phyloP scores from a whole-genome alignment of 495 filamentous ascomycete species.

The Aspergillus ellipticus region DNA sequence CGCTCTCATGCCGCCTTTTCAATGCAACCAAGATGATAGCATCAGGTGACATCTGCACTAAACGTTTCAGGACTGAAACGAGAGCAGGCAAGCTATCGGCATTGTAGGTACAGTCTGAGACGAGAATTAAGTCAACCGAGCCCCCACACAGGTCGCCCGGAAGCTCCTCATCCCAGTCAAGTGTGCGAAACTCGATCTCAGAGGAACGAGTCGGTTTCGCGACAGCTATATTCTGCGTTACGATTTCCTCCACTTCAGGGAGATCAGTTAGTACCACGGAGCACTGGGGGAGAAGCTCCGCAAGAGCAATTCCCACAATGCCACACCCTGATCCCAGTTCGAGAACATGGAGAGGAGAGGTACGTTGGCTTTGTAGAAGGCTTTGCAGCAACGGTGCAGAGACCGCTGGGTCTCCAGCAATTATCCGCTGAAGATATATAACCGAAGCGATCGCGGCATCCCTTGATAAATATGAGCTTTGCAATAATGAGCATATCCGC shows the following conservation, averaged over 20 bases:
- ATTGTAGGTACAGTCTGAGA: constrained; percentile 97
- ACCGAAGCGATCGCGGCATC: constrained; percentile 64
- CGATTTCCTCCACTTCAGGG: constrained; percentile 67
- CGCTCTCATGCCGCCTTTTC: constrained; percentile 82
- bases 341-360: constrained; percentile 50
- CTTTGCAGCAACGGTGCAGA: constrained; percentile 24
- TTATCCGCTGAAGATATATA: constrained; percentile 33
- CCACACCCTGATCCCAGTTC: constrained; percentile 87
- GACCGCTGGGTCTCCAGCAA: constrained; percentile 13
- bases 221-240: constrained; percentile 50
- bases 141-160: constrained; percentile 33
- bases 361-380: constrained; percentile 23
- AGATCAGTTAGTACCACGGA: constrained; percentile 78
- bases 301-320: constrained; percentile 73
- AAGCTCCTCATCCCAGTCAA: constrained; percentile 70
- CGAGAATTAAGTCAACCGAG: constrained; percentile 66
- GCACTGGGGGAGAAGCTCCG: constrained; percentile 50
- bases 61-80: constrained; percentile 60
- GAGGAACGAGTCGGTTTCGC: constrained; percentile 37
- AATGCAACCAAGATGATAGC: constrained; percentile 67
- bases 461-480: constrained; percentile 39
- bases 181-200: constrained; percentile 50
- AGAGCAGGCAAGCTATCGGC: constrained; percentile 72
- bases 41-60: constrained; percentile 50
- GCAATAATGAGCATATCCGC: neutral